A percentile compares a stretch with the other conserved stretches of the same genome.
Evolutionary conservation across 352 stramenopile species (phyloP).

Genomic region (Globisporangium spiculum): DNA sequence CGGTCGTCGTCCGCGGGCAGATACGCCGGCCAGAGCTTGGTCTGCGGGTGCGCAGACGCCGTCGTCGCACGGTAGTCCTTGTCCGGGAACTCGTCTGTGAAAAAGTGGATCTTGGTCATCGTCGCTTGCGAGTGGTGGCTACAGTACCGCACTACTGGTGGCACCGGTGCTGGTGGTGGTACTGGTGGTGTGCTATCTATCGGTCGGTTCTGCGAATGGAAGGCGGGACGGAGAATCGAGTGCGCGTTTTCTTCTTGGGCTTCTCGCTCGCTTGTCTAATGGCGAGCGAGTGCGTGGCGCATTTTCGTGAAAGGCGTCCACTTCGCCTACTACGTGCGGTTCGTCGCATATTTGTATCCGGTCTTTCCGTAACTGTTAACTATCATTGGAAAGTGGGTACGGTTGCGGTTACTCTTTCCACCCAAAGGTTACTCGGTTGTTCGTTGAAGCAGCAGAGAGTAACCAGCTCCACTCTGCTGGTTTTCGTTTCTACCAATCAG

Average conservation of each 20-base stretch:
- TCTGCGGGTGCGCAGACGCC: slow-evolving; percentile 51
- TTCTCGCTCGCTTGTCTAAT: not conserved
- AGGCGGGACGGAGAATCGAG: not conserved
- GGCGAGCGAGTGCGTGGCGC: not conserved
- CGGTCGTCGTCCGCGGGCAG: slow-evolving; percentile 57
- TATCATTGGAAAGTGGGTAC: not conserved
- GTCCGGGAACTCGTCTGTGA: slow-evolving; percentile 73
- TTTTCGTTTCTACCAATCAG: too few species aligned
- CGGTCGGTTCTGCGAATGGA: not conserved
- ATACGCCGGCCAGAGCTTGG: slow-evolving; percentile 66
- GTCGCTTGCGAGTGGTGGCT: not conserved
- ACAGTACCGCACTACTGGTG: too few species aligned
- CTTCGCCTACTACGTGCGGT: not conserved
- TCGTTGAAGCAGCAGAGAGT: too few species aligned
- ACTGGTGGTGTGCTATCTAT: not conserved
- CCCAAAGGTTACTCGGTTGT: too few species aligned
- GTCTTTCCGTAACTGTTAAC: not conserved
- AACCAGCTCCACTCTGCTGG: too few species aligned
- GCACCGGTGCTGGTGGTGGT: too few species aligned
- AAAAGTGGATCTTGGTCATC: slow-evolving; percentile 36
- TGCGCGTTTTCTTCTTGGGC: not conserved
- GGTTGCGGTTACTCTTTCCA: too few species aligned
- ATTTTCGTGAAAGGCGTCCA: not conserved
- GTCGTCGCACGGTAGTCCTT: slow-evolving; percentile 67
- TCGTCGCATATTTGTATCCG: not conserved